Base-by-base conservation (phyloP, 129 eudicot species). In the Flaveria ramosissima region DNA sequence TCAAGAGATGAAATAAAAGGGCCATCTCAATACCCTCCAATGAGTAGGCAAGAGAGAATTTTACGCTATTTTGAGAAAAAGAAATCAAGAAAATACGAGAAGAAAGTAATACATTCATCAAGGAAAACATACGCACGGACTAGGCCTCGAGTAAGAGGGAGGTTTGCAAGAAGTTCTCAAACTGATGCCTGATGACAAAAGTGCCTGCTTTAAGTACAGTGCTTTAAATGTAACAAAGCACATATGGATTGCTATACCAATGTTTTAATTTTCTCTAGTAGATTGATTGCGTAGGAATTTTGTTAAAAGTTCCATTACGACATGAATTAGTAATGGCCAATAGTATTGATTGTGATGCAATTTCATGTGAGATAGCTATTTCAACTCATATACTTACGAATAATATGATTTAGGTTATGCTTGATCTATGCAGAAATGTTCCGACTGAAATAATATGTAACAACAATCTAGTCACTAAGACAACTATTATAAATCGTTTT, bases 111-210 rank as follows among this genome's bases (percentile, higher is more conserved):
- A 48, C 41, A 75, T 68, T 69, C 84, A 3, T 81, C 81, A 3
- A 75, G 84, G 73, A 81, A 48, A 71, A 60, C 61, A n/a, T 81
- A 75, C 15, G 84, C 81, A 75, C 70, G 70, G 59, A 81, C 59
- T 75, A 46, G 77, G 13, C 77, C 80, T 52, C 71, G 84, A 47
- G 55, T 81, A 21, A 27, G 68, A 5, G 84, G 84, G 9, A 75
- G 84, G 77, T 81, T 81, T 59, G 77, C 68, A n/a, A 81, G 59
- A 41, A 77, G 48, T 20, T 77, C 74, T 14, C 56, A 68, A 21
- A 4, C 23, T 51, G 80, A 77, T 59, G 61, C 15, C 14, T 47
- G 12, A 47, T 24, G 17, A 24, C 5, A 6, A 47, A 70, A 70
- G 15, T 16, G 14, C 19, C 9, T 24, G 17, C 6, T 0, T 12